These are phyloP conservation scores for Penicillium cosmopolitanum DNA, from an alignment of 495 filamentous ascomycete genomes.

Conservation along the genomic window DNA sequence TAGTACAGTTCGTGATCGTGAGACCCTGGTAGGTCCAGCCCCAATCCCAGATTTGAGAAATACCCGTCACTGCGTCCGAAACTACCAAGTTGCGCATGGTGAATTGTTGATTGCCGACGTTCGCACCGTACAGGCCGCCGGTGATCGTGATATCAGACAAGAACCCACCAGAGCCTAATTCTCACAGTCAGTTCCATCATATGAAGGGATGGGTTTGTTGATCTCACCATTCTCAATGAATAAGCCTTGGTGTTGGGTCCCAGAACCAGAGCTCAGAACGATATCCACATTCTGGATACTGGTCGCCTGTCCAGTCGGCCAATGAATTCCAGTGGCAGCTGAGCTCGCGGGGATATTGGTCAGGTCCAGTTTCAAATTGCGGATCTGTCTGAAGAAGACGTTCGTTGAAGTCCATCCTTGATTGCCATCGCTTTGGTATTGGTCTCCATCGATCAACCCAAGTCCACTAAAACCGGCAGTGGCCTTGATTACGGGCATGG, in stretches of 20 bases:
- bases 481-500: conserved; percentile 67
- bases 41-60: conserved; percentile 64
- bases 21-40: conserved; percentile 59
- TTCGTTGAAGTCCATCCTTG: conserved; percentile 64
- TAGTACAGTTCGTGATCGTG: conserved; percentile 53
- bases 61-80: conserved; percentile 62
- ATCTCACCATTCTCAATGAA: conserved; percentile 72
- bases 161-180: conserved; percentile 69
- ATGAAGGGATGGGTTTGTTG: neutral
- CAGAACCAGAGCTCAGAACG: conserved; percentile 60
- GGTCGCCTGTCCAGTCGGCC: conserved; percentile 73
- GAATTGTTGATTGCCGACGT: conserved; percentile 79
- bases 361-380: conserved; percentile 77
- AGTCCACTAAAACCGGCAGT: conserved; percentile 64
- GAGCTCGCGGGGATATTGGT: conserved; percentile 60
- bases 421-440: conserved; percentile 51
- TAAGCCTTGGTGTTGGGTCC: conserved; percentile 71
- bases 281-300: conserved; percentile 80
- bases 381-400: conserved; percentile 76
- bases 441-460: conserved; percentile 71
- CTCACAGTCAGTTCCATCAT: conserved; percentile 1
- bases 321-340: conserved; percentile 70
- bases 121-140: conserved; percentile 68
- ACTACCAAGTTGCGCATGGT: conserved; percentile 76
- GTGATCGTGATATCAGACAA: conserved; percentile 66